These are phyloP conservation scores for Herpetomonas muscarum DNA, from an alignment of 208 protist genomes.

Conservation along the genomic window DNA sequence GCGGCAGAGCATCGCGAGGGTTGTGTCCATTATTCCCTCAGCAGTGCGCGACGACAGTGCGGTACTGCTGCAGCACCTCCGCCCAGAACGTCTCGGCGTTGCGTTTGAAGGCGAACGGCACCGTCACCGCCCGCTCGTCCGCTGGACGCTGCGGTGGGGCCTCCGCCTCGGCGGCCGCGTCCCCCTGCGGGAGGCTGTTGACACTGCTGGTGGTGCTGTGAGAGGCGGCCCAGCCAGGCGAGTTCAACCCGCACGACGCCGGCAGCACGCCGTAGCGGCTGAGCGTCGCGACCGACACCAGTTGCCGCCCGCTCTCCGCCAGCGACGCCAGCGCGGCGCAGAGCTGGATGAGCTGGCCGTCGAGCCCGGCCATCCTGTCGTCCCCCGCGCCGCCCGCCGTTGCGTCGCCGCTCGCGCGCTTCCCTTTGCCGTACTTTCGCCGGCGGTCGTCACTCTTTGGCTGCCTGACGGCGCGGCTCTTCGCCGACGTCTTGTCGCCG, in stretches of 20 bases:
- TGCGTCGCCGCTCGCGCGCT: too few relatives aligned
- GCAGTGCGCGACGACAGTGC: not conserved
- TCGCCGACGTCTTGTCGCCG: too few relatives aligned
- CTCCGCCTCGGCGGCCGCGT: too few relatives aligned
- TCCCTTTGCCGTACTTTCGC: not conserved
- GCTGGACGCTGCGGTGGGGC: not conserved
- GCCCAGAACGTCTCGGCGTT: not conserved
- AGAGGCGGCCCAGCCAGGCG: not conserved
- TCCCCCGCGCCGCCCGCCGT: too few relatives aligned
- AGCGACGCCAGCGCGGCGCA: not conserved
- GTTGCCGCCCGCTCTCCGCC: not conserved
- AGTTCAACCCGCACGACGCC: not conserved
- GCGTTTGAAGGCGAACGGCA: not conserved
- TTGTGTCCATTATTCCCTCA: too few relatives aligned
- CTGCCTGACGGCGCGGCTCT: too few relatives aligned
- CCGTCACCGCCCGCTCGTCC: not conserved
- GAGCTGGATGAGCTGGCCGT: not conserved
- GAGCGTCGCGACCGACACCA: not conserved
- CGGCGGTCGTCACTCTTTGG: too few relatives aligned
- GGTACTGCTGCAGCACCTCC: not conserved
- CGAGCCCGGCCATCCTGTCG: not conserved
- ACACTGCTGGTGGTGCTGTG: not conserved
- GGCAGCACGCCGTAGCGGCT: not conserved
- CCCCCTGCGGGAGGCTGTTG: not conserved
- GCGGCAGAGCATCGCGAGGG: too few relatives aligned